Evolutionary conservation across 2,329 filamentous ascomycete genomes (phyloP).

Genomic region (Beauveria medogensis): DNA sequence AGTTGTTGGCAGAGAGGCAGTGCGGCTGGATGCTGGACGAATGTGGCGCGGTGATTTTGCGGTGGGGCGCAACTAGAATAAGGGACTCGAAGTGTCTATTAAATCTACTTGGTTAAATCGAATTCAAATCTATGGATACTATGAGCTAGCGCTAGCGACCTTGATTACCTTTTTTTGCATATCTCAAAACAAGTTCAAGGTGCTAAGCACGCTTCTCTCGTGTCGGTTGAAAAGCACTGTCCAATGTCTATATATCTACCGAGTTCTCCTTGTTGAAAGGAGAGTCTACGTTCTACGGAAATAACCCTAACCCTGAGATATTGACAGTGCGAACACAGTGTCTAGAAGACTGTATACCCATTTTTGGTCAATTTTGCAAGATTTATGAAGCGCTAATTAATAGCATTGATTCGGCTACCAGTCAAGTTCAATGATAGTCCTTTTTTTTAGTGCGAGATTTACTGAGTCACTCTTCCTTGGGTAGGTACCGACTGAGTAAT

Average conservation of each 20-base stretch:
- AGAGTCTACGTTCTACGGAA: not conserved
- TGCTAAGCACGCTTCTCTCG: not conserved
- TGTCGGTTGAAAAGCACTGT: not conserved
- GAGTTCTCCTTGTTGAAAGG: not conserved
- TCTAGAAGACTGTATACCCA: not conserved
- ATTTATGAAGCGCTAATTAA: not conserved
- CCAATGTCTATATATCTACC: not conserved
- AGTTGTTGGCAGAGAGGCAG: not conserved
- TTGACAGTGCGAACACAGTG: not conserved
- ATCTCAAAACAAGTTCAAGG: not conserved
- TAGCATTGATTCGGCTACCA: not conserved
- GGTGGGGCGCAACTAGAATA: not conserved
- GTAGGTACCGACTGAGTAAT: not conserved
- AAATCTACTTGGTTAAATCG: not conserved
- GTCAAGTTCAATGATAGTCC: too few species aligned
- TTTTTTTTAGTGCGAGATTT: not conserved
- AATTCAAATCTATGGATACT: not conserved
- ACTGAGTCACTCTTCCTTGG: not conserved
- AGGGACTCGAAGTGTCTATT: not conserved
- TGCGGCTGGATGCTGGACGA: not conserved
- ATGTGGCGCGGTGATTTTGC: slow-evolving; percentile 6
- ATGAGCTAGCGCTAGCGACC: not conserved
- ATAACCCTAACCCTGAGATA: not conserved
- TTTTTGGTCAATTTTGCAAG: not conserved
- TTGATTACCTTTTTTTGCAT: not conserved